Conservation (phyloP, 2,329 filamentous ascomycete species). For the Cladosporium sp. region DNA sequence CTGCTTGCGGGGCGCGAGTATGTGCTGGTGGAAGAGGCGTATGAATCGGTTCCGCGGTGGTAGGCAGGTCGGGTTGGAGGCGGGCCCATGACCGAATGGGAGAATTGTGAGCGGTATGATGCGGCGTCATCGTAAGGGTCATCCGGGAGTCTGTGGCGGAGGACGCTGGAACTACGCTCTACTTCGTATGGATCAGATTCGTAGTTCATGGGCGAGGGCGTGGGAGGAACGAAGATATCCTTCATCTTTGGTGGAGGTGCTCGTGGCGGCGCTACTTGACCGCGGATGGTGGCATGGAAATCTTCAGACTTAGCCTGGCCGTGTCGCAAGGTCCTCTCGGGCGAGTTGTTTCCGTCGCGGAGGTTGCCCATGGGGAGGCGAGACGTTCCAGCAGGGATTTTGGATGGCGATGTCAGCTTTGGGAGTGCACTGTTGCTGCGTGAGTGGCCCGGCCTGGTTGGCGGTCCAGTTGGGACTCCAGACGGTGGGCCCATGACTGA, state of each 20-base stretch:
- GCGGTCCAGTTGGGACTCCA: slow-evolving; percentile 36
- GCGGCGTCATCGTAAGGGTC: slow-evolving; percentile 77
- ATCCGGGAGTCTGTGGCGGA: slow-evolving; percentile 68
- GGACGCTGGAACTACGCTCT: slow-evolving; percentile 59
- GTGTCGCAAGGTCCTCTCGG: slow-evolving; percentile 65
- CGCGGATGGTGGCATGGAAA: slow-evolving; percentile 43
- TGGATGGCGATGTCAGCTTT: slow-evolving; percentile 52
- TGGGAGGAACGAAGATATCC: slow-evolving; percentile 66
- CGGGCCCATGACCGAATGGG: slow-evolving; percentile 29
- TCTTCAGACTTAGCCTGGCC: slow-evolving; percentile 39
- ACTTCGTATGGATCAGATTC: slow-evolving; percentile 43
- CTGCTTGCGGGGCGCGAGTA: slow-evolving; percentile 34
- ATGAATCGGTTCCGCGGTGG: slow-evolving; percentile 25
- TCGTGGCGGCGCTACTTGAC: slow-evolving; percentile 44
- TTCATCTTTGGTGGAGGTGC: slow-evolving; percentile 92
- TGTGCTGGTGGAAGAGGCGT: slow-evolving; percentile 25
- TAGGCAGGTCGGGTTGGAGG: slow-evolving; percentile 24
- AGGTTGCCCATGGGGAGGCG: slow-evolving; percentile 70
- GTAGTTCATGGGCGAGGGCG: slow-evolving; percentile 41
- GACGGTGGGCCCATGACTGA: slow-evolving; percentile 37
- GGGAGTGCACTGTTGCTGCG: slow-evolving; percentile 42
- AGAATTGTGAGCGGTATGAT: slow-evolving; percentile 35
- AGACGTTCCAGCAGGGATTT: slow-evolving; percentile 53
- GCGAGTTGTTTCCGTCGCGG: slow-evolving; percentile 74
- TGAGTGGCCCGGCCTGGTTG: slow-evolving; percentile 23